Conservation (phyloP, 1,284 basidiomycete species). For the Heterobasidion occidentale region DNA sequence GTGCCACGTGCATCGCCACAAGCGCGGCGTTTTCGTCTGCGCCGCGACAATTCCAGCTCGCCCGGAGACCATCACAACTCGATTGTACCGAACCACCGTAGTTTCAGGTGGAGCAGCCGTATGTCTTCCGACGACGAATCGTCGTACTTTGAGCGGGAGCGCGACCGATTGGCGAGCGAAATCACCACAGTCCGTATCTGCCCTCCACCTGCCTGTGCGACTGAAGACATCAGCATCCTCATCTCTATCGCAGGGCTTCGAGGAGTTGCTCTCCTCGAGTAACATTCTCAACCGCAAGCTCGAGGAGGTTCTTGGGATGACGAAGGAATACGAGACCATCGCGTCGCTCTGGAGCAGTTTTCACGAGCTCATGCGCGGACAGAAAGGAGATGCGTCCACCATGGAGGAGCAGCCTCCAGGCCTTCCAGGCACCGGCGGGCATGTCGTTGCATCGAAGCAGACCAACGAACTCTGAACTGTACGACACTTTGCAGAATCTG, state of each 20-base stretch:
- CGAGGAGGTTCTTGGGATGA: slow-evolving; percentile 88
- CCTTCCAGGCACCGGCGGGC: slow-evolving; percentile 61
- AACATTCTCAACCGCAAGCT: slow-evolving; percentile 90
- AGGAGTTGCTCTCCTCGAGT: slow-evolving; percentile 77
- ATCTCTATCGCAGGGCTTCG: slow-evolving; percentile 65
- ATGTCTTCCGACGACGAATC: neutral
- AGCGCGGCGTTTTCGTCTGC: too few species aligned
- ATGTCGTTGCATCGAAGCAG: slow-evolving; percentile 39
- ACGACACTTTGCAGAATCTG: slow-evolving; percentile 1
- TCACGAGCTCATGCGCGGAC: slow-evolving; percentile 66
- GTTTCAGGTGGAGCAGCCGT: too few species aligned
- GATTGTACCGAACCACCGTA: too few species aligned
- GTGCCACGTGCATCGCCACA: too few species aligned
- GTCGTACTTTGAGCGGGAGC: neutral
- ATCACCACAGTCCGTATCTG: slow-evolving; percentile 3
- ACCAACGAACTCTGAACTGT: slow-evolving; percentile 9
- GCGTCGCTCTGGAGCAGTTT: slow-evolving; percentile 83
- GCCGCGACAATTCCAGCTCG: too few species aligned
- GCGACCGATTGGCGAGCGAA: slow-evolving; percentile 1
- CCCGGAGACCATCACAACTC: too few species aligned
- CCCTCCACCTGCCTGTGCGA: neutral
- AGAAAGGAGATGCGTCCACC: slow-evolving; percentile 26
- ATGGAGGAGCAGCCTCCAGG: slow-evolving; percentile 28
- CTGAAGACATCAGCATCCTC: neutral
- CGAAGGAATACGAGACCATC: slow-evolving; percentile 88